Percentiles rank a stretch among this genome's conserved stretches.
These are phyloP conservation scores for Cymbopogon flexuosus DNA, from an alignment of 202 grass and related monocot species.

Conservation along the genomic window DNA sequence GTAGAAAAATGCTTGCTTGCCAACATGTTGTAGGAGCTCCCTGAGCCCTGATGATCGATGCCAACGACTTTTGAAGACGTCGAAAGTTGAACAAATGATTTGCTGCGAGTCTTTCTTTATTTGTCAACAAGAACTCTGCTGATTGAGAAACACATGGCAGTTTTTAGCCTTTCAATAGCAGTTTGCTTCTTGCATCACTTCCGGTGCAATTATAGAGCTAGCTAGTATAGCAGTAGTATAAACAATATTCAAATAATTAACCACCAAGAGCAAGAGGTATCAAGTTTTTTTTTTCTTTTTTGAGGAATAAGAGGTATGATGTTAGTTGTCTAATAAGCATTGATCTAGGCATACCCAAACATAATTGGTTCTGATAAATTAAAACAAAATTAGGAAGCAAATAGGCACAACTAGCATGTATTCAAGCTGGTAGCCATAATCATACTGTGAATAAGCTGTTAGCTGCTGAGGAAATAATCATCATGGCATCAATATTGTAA, in stretches of 20 bases:
- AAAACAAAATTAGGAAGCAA: neutral
- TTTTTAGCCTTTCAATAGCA: neutral
- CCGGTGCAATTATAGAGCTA: neutral
- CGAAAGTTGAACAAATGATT: slow-evolving; percentile 16
- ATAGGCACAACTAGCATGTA: neutral
- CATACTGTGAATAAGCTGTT: neutral
- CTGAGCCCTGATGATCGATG: neutral
- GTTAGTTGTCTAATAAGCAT: neutral
- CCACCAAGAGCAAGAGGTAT: too few species aligned
- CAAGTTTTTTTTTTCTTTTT: too few species aligned
- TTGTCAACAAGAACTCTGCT: neutral
- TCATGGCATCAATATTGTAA: neutral
- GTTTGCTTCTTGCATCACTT: neutral
- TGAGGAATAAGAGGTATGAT: neutral
- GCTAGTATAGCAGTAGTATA: neutral
- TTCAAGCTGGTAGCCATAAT: too few species aligned
- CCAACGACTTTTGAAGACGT: slow-evolving; percentile 5
- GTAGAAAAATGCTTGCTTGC: slow-evolving; percentile 21
- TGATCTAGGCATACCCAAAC: too few species aligned
- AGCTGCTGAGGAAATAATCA: neutral
- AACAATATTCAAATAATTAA: neutral
- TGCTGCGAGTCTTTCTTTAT: slow-evolving; percentile 29
- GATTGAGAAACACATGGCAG: neutral
- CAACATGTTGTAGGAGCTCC: neutral
- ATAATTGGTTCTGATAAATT: neutral